Base-by-base conservation (phyloP, 1,284 basidiomycete genomes). In the Cryptococcus hybrid region DNA sequence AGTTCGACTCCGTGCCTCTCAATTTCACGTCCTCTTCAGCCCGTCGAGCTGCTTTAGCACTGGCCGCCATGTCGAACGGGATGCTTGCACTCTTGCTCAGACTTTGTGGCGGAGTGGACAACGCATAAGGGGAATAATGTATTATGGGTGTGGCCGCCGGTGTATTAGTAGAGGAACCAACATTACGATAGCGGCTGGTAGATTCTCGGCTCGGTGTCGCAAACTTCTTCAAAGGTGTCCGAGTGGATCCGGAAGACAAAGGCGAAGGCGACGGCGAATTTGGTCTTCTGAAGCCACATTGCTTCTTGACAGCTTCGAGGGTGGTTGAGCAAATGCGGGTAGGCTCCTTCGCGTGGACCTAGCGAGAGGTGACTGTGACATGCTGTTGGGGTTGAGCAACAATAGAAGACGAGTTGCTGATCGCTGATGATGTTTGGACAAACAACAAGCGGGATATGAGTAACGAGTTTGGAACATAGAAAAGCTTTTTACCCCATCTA, bases 331-430 rank as follows among this genome's bases (percentile, higher is more conserved):
- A 57, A 76, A 76, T 0, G 72, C 69, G 8, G 68, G 65, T 6
- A 76, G 64, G 11, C 66, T 62, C 39, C 67, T 63, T n/a, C 69
- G 56, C 5, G 65, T 62, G 8, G 64, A 64, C 1, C 70, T 58
- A 35, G 71, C 70, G 0, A 76, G 61, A 1, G 71, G 73, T n/a
- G 72, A 74, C 60, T 74, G 72, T 9, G 74, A 76, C 74, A 76
- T 75, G n/a, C 9, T 35, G 43, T 13, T 18, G n/a, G n/a, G 5
- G 43, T 8, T 44, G 43, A 44, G 9, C 6, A 44, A 11, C n/a
- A 44, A 18, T 13, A 44, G 18, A 18, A 13, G 18, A 18, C 13
- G 43, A 44, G 18, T 44, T 2, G 43, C 13, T 2, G 43, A 44
- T 24, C 24, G 24, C 24, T 24, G 24, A n/a, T n/a, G n/a, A 24